Base-by-base conservation (phyloP, 371 early-diverging fungal genomes). In the Apophysomyces ossiformis region DNA sequence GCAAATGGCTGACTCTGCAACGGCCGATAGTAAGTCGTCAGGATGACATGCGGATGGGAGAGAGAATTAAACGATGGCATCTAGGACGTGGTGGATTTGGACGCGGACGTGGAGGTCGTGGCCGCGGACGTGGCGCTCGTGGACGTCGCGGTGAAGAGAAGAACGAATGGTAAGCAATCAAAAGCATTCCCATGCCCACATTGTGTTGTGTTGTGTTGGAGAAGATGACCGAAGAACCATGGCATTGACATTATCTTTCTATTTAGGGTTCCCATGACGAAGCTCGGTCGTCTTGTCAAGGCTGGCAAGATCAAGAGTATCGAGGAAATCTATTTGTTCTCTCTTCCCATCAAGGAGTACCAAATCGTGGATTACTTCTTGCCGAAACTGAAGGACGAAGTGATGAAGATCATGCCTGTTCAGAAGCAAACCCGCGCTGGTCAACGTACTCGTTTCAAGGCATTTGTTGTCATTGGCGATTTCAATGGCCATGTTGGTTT, bases 341-440 rank as follows among this genome's bases (percentile, higher is more conserved):
- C 99, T 63, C 90, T 98, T 70, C 96, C 96, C 68, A 95, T 99
- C 90, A 98, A 99, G 92, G 99, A 99, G 87, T 96, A 95, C 90
- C 99, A 99, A 87, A 98, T 99, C 66, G 93, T 99, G 70, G 99
- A 99, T 85, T 87, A 84, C 84, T 96, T 99, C 91, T 85, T 99
- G 64, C 94, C 94, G 72, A 93, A 92, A 70, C 90, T 99, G 71
- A 97, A 96, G 93, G 99, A 99, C 79, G 97, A 99, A 85, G 97
- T 99, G 72, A 97, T 99, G 93, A 96, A 97, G 90, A 96, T 99
- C 81, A 99, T 97, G 90, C 98, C 99, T 71, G 99, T 99, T 76
- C 99, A 99, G 89, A 99, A 99, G 93, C 99, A 99, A 88, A 99
- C 99, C 75, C 95, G 96, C 82, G 99, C 99, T 71, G 99, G 99